Conservation (phyloP, 2,329 filamentous ascomycete genomes). For the Pseudogymnoascus sp. region DNA sequence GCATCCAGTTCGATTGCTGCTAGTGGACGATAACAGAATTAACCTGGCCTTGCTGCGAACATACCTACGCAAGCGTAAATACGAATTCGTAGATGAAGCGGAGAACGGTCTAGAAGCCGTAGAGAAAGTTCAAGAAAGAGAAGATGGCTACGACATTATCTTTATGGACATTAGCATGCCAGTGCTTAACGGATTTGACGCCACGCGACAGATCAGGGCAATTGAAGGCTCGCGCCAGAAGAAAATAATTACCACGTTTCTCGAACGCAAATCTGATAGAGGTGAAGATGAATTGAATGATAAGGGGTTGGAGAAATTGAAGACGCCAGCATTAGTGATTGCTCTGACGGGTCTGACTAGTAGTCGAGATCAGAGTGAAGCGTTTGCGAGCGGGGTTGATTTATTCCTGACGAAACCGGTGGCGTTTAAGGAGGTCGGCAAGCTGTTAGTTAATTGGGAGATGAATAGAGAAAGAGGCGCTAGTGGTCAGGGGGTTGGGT, state of each 20-base stretch:
- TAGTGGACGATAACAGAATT: constrained; percentile 38
- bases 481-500: too few species aligned
- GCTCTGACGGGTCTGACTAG: constrained; percentile 33
- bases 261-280: constrained; percentile 18
- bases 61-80: constrained; percentile 33
- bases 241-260: background rate
- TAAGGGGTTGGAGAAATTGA: constrained; percentile 16
- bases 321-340: constrained; percentile 30
- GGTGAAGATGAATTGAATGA: constrained; percentile 19
- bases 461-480: constrained; percentile 23
- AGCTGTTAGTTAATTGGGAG: constrained; percentile 32
- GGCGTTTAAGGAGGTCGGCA: constrained; percentile 34
- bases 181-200: constrained; percentile 43
- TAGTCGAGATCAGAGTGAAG: constrained; percentile 30
- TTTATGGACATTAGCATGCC: constrained; percentile 50
- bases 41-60: constrained; percentile 34
- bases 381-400: constrained; percentile 30
- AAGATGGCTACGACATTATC: constrained; percentile 35
- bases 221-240: constrained; percentile 32
- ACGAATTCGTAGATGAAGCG: constrained; percentile 34
- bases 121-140: constrained; percentile 31
- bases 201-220: constrained; percentile 42
- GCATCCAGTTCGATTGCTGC: constrained; percentile 20
- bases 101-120: constrained; percentile 43
- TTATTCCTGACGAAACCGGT: constrained; percentile 35